A percentile compares a stretch with the other conserved stretches of the same genome.
Evolutionary conservation across 441 rosid genomes (phyloP).

Genomic region (Flueggea neowawraea): DNA sequence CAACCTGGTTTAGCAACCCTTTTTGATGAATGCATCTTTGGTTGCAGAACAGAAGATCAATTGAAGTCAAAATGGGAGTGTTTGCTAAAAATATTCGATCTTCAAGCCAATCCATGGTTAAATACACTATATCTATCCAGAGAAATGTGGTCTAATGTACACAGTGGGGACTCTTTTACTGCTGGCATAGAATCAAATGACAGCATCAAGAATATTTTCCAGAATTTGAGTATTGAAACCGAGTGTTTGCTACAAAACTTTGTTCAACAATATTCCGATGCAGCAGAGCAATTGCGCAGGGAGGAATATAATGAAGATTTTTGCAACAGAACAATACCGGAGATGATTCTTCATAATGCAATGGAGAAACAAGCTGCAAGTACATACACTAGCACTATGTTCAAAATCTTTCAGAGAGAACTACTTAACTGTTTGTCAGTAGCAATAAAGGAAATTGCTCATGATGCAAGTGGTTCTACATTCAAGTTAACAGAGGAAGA

Average conservation of each 20-base stretch:
- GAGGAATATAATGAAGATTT: conserved; percentile 20
- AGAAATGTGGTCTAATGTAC: conserved; percentile 8
- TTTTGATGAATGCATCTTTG: conserved; percentile 16
- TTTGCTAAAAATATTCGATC: conserved; percentile 8
- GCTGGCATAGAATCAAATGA: conserved; percentile 4
- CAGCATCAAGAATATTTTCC: conserved; percentile 5
- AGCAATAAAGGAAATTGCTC: not conserved
- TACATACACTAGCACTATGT: conserved; percentile 14
- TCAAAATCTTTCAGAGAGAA: conserved; percentile 19
- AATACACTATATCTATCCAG: not conserved
- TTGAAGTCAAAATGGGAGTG: conserved; percentile 12
- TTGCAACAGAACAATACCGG: not conserved
- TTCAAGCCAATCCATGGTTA: conserved; percentile 17
- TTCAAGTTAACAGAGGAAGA: conserved; percentile 16
- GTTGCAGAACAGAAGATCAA: conserved; percentile 11
- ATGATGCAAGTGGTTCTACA: conserved; percentile 1
- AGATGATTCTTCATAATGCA: not conserved
- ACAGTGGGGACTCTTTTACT: conserved; percentile 3
- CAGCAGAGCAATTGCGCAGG: conserved; percentile 4
- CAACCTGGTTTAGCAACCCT: conserved; percentile 6
- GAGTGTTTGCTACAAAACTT: not conserved
- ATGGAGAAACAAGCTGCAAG: conserved; percentile 19
- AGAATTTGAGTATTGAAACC: not conserved
- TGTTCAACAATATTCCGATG: conserved; percentile 5
- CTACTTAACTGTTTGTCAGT: conserved; percentile 6